Evolutionary conservation across 2,329 filamentous ascomycete genomes (phyloP).

Genomic region (Didymosphaeria variabile): DNA sequence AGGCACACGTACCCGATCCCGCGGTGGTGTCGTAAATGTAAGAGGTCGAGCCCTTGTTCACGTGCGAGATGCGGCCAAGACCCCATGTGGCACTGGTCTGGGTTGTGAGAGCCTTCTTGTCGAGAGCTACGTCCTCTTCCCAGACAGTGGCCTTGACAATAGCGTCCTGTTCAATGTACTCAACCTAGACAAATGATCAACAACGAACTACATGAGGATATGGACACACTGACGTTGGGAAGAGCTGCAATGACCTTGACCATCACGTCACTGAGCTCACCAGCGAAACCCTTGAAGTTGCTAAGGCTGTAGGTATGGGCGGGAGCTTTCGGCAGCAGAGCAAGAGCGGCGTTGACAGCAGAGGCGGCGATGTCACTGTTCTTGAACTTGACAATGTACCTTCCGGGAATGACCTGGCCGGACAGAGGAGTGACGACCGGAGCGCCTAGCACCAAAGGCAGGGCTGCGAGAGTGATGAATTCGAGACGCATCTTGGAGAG

Average conservation of each 20-base stretch:
- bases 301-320: slow-evolving; percentile 51
- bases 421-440: slow-evolving; percentile 51
- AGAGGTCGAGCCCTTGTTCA: slow-evolving; percentile 35
- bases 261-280: slow-evolving; percentile 44
- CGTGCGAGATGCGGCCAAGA: slow-evolving; percentile 53
- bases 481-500: slow-evolving; percentile 51
- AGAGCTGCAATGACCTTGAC: slow-evolving; percentile 39
- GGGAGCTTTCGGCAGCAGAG: slow-evolving; percentile 36
- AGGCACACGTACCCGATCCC: slow-evolving; percentile 59
- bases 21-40: slow-evolving; percentile 53
- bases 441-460: slow-evolving; percentile 48
- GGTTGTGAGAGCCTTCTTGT: slow-evolving; percentile 48
- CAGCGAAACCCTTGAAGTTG: slow-evolving; percentile 51
- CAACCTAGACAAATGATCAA: slow-evolving; percentile 36
- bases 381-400: slow-evolving; percentile 59
- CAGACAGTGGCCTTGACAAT: slow-evolving; percentile 41
- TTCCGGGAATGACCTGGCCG: slow-evolving; percentile 50
- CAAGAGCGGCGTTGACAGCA: slow-evolving; percentile 39
- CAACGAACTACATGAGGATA: background rate
- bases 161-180: slow-evolving; percentile 53
- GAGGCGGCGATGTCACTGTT: slow-evolving; percentile 39
- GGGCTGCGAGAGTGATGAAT: slow-evolving; percentile 48
- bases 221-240: slow-evolving; percentile 35
- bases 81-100: slow-evolving; percentile 54
- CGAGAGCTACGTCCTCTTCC: slow-evolving; percentile 12